phyloP scores from a whole-genome alignment of 2,329 filamentous ascomycete genomes.

The Cladophialophora immunda region DNA sequence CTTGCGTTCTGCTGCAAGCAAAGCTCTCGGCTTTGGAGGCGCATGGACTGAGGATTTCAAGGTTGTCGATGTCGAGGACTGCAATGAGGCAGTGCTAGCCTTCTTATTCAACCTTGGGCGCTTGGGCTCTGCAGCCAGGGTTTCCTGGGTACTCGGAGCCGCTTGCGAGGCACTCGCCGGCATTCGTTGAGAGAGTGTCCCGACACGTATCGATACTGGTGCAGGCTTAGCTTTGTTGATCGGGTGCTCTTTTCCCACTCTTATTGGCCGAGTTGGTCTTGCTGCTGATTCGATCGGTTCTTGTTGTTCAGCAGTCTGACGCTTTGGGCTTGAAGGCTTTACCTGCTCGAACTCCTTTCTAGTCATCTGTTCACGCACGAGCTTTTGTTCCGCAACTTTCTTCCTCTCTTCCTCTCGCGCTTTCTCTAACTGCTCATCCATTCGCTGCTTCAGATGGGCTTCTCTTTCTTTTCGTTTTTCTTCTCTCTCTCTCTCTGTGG shows the following conservation, averaged over 20 bases:
- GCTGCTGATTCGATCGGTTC: conserved; percentile 44
- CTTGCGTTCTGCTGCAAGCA: conserved; percentile 79
- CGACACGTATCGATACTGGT: conserved; percentile 59
- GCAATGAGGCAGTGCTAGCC: conserved; percentile 64
- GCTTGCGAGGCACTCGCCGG: conserved; percentile 61
- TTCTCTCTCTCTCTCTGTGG: conserved; percentile 63
- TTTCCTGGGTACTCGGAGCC: conserved; percentile 68
- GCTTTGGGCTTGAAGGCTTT: conserved; percentile 39
- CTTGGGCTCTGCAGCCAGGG: conserved; percentile 60
- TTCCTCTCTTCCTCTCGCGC: conserved; percentile 48
- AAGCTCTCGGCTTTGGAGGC: conserved; percentile 72
- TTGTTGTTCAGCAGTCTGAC: conserved; percentile 36
- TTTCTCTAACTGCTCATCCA: conserved; percentile 50
- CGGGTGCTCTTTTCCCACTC: conserved; percentile 52
- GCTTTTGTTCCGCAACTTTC: conserved; percentile 45
- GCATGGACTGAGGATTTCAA: conserved; percentile 72
- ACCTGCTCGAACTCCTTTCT: conserved; percentile 44
- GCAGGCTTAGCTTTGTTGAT: conserved; percentile 53
- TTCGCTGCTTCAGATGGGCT: conserved; percentile 42
- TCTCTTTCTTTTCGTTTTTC: conserved; percentile 45
- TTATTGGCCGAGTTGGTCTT: conserved; percentile 52
- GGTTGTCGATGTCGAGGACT: conserved; percentile 58
- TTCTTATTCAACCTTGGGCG: conserved; percentile 65
- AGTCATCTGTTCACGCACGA: conserved; percentile 47
- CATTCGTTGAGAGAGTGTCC: conserved; percentile 57